Base-by-base conservation (phyloP, 805 yeast species). In the Nakazawaea sp. region DNA sequence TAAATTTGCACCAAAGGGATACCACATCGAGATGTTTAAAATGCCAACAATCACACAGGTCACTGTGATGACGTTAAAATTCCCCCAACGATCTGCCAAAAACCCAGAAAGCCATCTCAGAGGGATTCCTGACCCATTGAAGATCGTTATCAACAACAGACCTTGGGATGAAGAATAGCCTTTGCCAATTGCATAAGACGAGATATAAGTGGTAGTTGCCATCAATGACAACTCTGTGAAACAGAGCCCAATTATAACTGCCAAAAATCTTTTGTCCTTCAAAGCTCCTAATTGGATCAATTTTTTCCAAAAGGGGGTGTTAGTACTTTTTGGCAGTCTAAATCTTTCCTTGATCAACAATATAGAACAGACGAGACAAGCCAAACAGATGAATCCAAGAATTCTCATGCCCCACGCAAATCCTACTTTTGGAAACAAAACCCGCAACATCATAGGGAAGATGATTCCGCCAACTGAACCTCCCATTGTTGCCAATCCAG, bases 321-420 rank as follows among this genome's bases (percentile, higher is more conserved):
- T 20, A 10, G 26, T 20, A 7, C 28, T 13, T n/a, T 30, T 32
- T 5, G 24, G 19, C 15, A 17, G 13, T 6, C 17, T 29, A 26
- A 17, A 24, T 23, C 66, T 56, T 33, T 66, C 70, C 36, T 53
- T 59, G 5, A 62, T 59, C 20, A 68, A 48, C 2, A 56, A 32
- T 3, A 57, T 38, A 1, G 72, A 51, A 11, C 50, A 40, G 1
- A 41, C n/a, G 17, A 65, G 46, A 40, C 68, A 64, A 0, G 41
- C 59, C 7, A 60, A 42, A 32, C 64, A 56, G 15, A 72, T 50
- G 44, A 75, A 65, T 0, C 72, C 73, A 33, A 72, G 53, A 12
- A 64, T 56, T 35, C 81, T 59, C 30, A 70, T 59, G 3, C 75
- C 68, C 80, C 81, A 75, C 9, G 58, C 61, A 46, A 70, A 73